A percentile compares a stretch with the other conserved stretches of the same genome.
phyloP scores from a whole-genome alignment of 1,284 basidiomycete genomes.

The Cryptococcus jaspeensis region DNA sequence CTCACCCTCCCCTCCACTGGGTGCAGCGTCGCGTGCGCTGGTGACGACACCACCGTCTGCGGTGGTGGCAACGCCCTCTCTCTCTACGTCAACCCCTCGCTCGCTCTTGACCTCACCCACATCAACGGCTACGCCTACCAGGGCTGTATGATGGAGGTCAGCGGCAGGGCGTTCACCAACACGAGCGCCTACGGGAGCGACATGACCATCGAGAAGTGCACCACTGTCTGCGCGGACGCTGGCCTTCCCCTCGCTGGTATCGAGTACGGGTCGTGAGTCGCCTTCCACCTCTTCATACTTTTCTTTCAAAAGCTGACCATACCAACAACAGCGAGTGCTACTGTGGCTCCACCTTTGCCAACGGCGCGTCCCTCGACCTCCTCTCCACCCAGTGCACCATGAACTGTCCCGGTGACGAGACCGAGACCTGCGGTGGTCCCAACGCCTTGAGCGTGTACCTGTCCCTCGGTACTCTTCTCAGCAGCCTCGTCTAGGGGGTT shows the following conservation, averaged over 20 bases:
- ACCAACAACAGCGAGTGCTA: constrained; percentile 26
- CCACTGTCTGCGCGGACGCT: constrained; percentile 9
- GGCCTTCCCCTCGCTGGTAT: constrained; percentile 2
- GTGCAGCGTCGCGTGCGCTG: constrained; percentile 16
- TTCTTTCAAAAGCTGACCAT: too few relatives aligned
- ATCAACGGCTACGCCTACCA: constrained; percentile 8
- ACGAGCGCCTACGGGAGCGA: constrained; percentile 1
- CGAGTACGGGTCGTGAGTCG: too few relatives aligned
- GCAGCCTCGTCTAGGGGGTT: too few relatives aligned
- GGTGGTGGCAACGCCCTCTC: constrained; percentile 15
- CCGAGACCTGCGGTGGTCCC: constrained; percentile 23
- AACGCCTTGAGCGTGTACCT: constrained; percentile 21
- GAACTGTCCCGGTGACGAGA: constrained; percentile 19
- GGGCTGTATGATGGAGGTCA: constrained; percentile 21
- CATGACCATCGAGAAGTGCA: constrained; percentile 24
- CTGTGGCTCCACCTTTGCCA: constrained; percentile 19
- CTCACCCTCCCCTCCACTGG: constrained; percentile 2
- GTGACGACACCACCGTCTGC: constrained; percentile 9
- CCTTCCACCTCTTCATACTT: constrained; percentile 18
- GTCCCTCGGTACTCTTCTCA: neutral
- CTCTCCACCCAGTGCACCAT: constrained; percentile 25
- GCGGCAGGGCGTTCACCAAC: constrained; percentile 15
- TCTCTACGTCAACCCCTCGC: constrained; percentile 18
- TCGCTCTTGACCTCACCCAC: constrained; percentile 6
- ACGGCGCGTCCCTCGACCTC: constrained; percentile 15